A percentile compares a stretch with the other conserved stretches of the same genome.
phyloP scores from a whole-genome alignment of 129 eudicot genomes.

The Dittrichia graveolens region DNA sequence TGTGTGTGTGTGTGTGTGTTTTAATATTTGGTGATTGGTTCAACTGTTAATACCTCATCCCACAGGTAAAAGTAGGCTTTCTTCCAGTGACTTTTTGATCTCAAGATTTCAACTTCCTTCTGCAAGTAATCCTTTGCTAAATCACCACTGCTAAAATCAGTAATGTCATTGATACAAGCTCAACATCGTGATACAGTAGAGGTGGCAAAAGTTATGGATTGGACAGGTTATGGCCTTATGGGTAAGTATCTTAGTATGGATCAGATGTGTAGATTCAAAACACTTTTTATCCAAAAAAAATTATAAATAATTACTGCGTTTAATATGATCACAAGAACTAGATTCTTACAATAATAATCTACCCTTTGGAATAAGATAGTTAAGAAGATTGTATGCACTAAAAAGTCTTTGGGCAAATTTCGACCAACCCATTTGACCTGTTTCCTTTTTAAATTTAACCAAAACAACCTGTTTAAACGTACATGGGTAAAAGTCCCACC shows the following conservation, averaged over 20 bases:
- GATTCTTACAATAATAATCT: neutral
- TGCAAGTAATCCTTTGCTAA: conserved; percentile 67
- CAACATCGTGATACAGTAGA: conserved; percentile 11
- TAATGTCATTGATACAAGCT: conserved; percentile 21
- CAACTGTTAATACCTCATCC: conserved; percentile 77
- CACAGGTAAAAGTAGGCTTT: conserved; percentile 97
- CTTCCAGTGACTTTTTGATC: conserved; percentile 85
- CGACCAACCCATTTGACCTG: neutral
- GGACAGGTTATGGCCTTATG: neutral
- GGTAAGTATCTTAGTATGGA: neutral
- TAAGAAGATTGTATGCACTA: neutral
- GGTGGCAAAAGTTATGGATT: conserved; percentile 2
- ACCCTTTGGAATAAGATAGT: neutral
- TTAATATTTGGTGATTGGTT: conserved; percentile 19
- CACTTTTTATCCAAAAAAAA: neutral
- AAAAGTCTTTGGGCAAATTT: neutral
- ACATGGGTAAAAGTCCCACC: neutral
- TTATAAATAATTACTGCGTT: neutral
- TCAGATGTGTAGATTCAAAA: neutral
- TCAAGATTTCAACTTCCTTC: conserved; percentile 83
- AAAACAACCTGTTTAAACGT: neutral
- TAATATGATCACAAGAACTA: neutral
- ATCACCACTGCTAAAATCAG: conserved; percentile 69
- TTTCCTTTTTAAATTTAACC: neutral
- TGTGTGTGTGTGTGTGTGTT: neutral